Conservation (phyloP, 306 rosid genomes). For the Morella rubra region DNA sequence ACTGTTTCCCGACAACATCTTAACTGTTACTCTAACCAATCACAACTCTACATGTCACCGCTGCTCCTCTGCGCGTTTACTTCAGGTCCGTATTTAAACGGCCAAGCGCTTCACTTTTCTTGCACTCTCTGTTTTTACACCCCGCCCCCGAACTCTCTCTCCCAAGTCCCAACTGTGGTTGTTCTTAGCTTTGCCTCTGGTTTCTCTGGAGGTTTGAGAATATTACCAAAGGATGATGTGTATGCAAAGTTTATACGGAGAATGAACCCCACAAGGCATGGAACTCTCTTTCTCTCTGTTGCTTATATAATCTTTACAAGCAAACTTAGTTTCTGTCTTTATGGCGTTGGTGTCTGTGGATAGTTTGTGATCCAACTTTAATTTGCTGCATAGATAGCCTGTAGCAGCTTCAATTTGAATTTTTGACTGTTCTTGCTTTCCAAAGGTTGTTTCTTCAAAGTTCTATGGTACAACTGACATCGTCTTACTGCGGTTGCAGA, state of each 20-base stretch:
- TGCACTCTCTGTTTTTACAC: background rate
- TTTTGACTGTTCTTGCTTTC: background rate
- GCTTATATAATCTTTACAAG: background rate
- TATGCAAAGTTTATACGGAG: background rate
- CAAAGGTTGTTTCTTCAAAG: background rate
- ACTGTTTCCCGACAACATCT: background rate
- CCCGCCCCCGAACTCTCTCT: too few relatives aligned
- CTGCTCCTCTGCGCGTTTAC: background rate
- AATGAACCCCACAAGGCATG: slow-evolving; percentile 10
- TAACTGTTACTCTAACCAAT: slow-evolving; percentile 1
- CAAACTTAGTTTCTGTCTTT: background rate
- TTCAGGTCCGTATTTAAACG: background rate
- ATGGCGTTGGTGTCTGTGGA: too few relatives aligned
- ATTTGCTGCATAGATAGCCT: background rate
- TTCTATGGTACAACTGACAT: background rate
- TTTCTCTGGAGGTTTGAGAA: background rate
- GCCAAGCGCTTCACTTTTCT: background rate
- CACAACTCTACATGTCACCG: background rate
- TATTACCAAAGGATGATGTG: slow-evolving; percentile 1
- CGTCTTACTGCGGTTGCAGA: background rate
- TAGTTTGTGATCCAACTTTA: background rate
- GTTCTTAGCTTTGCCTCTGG: background rate
- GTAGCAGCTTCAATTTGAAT: background rate
- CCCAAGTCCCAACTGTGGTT: background rate
- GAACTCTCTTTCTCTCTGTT: background rate